Evolutionary conservation across 2,329 filamentous ascomycete genomes (phyloP).

Genomic region (Daldinia eschscholtzii): DNA sequence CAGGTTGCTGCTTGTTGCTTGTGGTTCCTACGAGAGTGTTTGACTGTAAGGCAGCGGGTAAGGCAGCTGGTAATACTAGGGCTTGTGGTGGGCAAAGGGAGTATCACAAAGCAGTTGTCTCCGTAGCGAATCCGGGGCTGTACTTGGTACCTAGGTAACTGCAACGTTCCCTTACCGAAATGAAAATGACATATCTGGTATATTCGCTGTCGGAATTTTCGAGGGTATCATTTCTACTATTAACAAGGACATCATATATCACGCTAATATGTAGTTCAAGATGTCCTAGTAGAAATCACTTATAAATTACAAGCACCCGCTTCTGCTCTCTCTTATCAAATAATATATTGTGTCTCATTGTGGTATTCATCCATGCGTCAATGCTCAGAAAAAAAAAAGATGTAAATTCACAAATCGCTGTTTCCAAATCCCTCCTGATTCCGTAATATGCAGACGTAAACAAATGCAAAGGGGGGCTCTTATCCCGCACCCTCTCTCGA

Average conservation of each 20-base stretch:
- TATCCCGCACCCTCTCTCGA: slow-evolving; percentile 14
- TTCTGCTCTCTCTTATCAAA: background rate
- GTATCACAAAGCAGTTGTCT: background rate
- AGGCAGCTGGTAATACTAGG: background rate
- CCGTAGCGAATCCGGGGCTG: background rate
- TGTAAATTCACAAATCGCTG: slow-evolving; percentile 17
- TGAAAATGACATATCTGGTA: background rate
- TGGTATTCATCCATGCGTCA: slow-evolving; percentile 22
- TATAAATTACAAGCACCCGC: background rate
- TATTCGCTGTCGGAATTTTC: background rate
- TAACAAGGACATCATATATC: background rate
- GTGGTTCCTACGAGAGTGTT: background rate
- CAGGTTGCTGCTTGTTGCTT: background rate
- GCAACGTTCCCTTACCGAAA: background rate
- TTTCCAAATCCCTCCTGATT: slow-evolving; percentile 20
- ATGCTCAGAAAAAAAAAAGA: slow-evolving; percentile 5
- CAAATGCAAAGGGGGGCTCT: slow-evolving; percentile 6
- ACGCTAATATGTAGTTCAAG: background rate
- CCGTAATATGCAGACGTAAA: slow-evolving; percentile 25
- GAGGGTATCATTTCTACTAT: background rate
- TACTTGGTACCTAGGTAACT: background rate
- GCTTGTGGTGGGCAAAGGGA: background rate
- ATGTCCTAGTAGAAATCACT: background rate
- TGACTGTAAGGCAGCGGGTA: background rate
- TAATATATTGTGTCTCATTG: background rate